Conservation (phyloP, 164 flowering plant genomes). For the Buxus sempervirens region DNA sequence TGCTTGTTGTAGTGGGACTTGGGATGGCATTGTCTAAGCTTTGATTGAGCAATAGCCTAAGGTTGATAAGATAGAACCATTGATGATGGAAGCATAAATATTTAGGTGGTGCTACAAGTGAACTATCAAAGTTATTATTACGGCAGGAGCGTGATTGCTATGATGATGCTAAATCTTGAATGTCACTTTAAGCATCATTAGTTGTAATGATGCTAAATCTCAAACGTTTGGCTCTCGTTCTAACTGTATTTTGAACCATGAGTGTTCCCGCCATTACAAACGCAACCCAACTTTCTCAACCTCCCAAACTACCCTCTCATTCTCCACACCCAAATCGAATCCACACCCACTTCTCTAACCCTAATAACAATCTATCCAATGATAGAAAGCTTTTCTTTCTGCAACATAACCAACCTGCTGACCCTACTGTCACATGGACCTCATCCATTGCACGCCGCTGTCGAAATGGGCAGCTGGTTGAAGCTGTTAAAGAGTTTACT, state of each 20-base stretch:
- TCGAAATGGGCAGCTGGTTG: constrained; percentile 31
- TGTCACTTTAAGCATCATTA: no score
- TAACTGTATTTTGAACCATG: constrained; percentile 14
- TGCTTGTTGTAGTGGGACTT: no score
- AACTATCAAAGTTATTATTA: no score
- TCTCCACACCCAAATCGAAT: constrained; percentile 8
- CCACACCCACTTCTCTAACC: constrained; percentile 3
- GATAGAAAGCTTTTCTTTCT: background rate
- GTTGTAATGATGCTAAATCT: no score
- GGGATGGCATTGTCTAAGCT: no score
- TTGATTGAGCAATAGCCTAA: no score
- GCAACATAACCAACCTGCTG: constrained; percentile 14
- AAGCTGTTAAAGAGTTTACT: constrained; percentile 36
- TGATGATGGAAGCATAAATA: no score
- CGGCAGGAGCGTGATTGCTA: no score
- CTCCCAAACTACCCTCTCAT: constrained; percentile 11
- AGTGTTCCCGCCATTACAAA: constrained; percentile 20
- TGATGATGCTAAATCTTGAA: no score
- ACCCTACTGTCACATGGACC: constrained; percentile 48
- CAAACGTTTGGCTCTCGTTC: background rate
- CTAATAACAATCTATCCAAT: background rate
- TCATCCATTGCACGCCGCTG: constrained; percentile 46
- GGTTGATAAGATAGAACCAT: no score
- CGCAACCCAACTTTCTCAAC: constrained; percentile 15
- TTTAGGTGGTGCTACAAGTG: no score